Evolutionary conservation across 306 rosid species (phyloP).

Genomic region (Citrullus colocynthis): DNA sequence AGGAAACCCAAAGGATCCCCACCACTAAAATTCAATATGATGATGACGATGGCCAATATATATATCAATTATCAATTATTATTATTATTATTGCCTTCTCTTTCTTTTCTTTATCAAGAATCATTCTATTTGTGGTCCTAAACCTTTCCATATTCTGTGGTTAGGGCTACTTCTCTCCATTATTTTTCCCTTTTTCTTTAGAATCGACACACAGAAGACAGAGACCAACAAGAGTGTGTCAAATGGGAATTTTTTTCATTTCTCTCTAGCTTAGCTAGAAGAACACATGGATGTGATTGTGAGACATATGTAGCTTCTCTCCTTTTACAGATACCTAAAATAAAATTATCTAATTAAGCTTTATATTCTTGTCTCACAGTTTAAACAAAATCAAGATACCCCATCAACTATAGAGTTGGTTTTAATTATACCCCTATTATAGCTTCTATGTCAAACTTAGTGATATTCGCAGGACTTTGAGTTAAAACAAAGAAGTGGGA

Average conservation of each 20-base stretch:
- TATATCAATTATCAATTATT: too few species aligned
- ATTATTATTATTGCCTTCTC: background rate
- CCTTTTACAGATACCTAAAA: background rate
- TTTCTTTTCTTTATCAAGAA: background rate
- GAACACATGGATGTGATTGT: too few species aligned
- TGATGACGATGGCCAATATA: background rate
- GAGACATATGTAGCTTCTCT: background rate
- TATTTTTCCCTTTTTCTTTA: too few species aligned
- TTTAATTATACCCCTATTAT: background rate
- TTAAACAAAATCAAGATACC: background rate
- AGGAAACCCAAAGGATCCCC: background rate
- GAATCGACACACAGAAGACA: background rate
- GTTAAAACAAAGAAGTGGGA: background rate
- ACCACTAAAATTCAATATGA: background rate
- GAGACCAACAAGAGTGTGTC: too few species aligned
- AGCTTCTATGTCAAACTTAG: background rate
- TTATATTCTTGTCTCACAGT: background rate
- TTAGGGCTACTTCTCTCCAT: background rate
- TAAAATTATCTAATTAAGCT: background rate
- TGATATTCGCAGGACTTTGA: background rate
- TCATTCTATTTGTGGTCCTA: constrained; percentile 9
- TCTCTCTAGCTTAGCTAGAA: background rate
- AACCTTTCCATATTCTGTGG: background rate
- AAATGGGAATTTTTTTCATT: background rate
- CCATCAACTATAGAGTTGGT: background rate